Evolutionary conservation across 805 yeast genomes (phyloP).

Genomic region (Ogataea paraovalis): DNA sequence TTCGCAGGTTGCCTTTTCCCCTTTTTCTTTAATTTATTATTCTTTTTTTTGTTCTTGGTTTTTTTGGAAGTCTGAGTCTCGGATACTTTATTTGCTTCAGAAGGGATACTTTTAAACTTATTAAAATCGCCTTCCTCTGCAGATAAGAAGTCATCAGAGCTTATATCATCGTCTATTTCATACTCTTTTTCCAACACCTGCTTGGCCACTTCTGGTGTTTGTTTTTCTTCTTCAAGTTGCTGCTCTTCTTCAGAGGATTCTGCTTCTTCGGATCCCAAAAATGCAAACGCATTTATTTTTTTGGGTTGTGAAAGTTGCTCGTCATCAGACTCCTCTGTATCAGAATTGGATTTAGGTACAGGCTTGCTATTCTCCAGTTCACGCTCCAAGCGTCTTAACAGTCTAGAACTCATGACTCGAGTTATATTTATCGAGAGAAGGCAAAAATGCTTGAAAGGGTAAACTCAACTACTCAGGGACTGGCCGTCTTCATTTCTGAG

Average conservation of each 20-base stretch:
- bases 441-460: too few relatives aligned
- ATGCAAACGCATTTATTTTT: slow-evolving; percentile 42
- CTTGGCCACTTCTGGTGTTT: neutral
- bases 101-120: too few relatives aligned
- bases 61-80: neutral
- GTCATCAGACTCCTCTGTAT: slow-evolving; percentile 10
- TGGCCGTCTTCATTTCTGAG: too few relatives aligned
- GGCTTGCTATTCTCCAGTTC: slow-evolving; percentile 20
- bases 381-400: slow-evolving; percentile 40
- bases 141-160: neutral
- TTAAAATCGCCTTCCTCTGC: neutral
- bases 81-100: neutral
- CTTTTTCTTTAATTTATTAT: slow-evolving; percentile 19
- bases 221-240: slow-evolving; percentile 7
- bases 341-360: slow-evolving; percentile 11
- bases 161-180: slow-evolving; percentile 7
- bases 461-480: too few relatives aligned
- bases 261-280: slow-evolving; percentile 34
- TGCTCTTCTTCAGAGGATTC: slow-evolving; percentile 18
- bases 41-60: slow-evolving; percentile 15
- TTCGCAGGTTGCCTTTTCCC: neutral
- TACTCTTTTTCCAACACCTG: slow-evolving; percentile 10
- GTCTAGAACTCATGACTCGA: slow-evolving; percentile 46
- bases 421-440: neutral
- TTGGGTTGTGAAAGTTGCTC: slow-evolving; percentile 1